Percentiles rank a stretch among this genome's conserved stretches.
Conservation (phyloP, 257 asterid species). For the Rhazya stricta region DNA sequence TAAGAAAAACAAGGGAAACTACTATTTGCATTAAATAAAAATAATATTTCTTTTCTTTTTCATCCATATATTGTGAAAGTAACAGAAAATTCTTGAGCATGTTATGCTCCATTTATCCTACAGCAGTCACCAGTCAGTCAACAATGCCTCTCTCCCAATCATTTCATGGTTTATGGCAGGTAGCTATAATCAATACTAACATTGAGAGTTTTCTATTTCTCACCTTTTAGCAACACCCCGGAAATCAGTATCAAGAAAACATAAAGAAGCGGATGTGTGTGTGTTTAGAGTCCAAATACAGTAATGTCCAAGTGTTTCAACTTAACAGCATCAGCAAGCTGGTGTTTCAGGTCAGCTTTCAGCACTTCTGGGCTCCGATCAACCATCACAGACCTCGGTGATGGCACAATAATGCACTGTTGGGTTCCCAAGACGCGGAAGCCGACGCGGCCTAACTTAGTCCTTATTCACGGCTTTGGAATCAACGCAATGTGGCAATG, state of each 20-base stretch:
- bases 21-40: no score
- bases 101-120: no score
- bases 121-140: no score
- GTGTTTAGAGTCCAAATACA: no score
- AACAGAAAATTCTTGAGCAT: no score
- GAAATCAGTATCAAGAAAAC: not conserved
- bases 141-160: no score
- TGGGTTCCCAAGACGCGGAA: slow-evolving; percentile 49
- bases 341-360: slow-evolving; percentile 46
- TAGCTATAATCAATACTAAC: no score
- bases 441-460: slow-evolving; percentile 38
- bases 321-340: slow-evolving; percentile 41
- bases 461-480: slow-evolving; percentile 70
- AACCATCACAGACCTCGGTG: slow-evolving; percentile 43
- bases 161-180: no score
- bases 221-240: not conserved
- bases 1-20: no score
- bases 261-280: not conserved
- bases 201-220: not conserved
- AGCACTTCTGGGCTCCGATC: slow-evolving; percentile 48
- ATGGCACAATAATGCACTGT: slow-evolving; percentile 52
- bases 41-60: no score
- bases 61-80: no score
- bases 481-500: slow-evolving; percentile 64
- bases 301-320: slow-evolving; percentile 49